Evolutionary conservation across 768 basidiomycete genomes (phyloP), one percentile per base, ranked within the genome.

Genomic region (Amanita thiersii): DNA sequence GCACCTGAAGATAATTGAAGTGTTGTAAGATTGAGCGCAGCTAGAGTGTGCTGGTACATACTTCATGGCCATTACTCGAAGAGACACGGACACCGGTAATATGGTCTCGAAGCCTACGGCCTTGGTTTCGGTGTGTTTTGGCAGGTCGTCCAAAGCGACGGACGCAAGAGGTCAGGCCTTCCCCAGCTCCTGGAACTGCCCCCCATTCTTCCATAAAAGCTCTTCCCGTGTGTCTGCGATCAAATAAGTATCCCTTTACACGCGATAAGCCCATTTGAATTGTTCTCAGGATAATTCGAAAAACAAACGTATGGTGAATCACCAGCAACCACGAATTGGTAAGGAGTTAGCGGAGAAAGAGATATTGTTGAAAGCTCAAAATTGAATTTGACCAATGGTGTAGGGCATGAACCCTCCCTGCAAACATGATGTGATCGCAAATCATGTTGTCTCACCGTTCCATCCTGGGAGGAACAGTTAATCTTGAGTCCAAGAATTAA

Each of bases 381-480:
- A 38, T 72, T 67, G 28, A 86, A 59, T 47, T 72, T 70, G 14
- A 88, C 71, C 11, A 94, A 65, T 1, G 88, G 81, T 12, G 79
- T 63, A 17, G 88, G 81, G 55, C 90, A 94, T 7, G 64, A 54
- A 8, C 58, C 62, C 11, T 55, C 50, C 20, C 59, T 49, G 60
- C 90, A 94, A n/a, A 59, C 58, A 58, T 93, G 86, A 10, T 70
- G 60, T 7, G 72, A 71, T 39, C 90, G 69, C 32, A 93, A 60
- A 55, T 94, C 90, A 56, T 93, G 90, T 54, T 92, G 89, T 18
- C 90, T 74, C 7, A 92, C 88, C 20, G 81, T 73, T 3, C 87
- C 89, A 60, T 94, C 90, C 82, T 90, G 53, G 23, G n/a, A 24
- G 7, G 2, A 17, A 12, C 18, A 12, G 21, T 39, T 26, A 45